Conservation (phyloP, 768 basidiomycete genomes). For the Leccinum fibrillosum region DNA sequence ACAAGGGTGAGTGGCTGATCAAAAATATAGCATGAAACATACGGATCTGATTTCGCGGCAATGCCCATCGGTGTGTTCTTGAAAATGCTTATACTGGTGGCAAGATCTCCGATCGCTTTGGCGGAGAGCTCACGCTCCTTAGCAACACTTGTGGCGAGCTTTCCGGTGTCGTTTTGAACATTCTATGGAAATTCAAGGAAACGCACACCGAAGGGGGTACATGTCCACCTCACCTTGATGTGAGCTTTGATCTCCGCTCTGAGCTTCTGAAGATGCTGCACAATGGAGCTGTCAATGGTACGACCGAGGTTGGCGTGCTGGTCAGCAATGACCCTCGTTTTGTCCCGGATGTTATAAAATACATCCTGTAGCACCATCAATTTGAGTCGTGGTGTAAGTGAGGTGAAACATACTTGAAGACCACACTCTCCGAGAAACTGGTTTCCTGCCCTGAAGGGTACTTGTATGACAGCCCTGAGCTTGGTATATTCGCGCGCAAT, state of each 20-base stretch:
- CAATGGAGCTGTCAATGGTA: constrained; percentile 95
- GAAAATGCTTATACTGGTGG: constrained; percentile 82
- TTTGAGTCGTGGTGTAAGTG: background rate
- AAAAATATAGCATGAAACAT: background rate
- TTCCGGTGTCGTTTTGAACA: constrained; percentile 94
- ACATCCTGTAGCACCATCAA: constrained; percentile 57
- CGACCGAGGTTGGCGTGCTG: constrained; percentile 95
- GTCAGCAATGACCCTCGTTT: constrained; percentile 89
- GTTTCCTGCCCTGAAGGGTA: constrained; percentile 92
- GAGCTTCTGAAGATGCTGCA: constrained; percentile 97
- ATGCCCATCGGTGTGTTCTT: constrained; percentile 94
- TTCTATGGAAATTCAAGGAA: constrained; percentile 45
- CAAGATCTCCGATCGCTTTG: constrained; percentile 81
- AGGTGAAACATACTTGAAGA: constrained; percentile 56
- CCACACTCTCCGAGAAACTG: constrained; percentile 99
- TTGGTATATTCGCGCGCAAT: constrained; percentile 91
- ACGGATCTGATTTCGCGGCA: constrained; percentile 43
- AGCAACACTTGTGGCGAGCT: constrained; percentile 86
- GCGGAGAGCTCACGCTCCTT: constrained; percentile 86
- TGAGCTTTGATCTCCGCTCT: constrained; percentile 95
- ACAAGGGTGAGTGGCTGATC: background rate
- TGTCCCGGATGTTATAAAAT: constrained; percentile 90
- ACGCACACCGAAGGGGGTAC: background rate
- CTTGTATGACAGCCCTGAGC: constrained; percentile 93
- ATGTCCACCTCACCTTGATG: constrained; percentile 61